Evolutionary conservation across 306 rosid species (phyloP).

Genomic region (Inga leiocalycina): DNA sequence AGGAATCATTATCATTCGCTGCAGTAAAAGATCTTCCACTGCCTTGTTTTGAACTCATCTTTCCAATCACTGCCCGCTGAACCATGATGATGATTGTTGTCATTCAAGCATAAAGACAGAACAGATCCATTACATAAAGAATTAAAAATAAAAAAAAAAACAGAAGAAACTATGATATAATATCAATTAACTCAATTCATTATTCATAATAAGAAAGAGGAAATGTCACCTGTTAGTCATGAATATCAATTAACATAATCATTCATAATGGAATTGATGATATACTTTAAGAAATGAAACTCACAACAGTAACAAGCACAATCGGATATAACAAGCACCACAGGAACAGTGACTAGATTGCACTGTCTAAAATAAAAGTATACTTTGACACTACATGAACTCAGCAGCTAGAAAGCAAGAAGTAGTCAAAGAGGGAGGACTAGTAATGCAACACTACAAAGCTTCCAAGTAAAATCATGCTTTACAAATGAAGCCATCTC

Average conservation of each 20-base stretch:
- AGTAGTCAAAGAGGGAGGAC: neutral
- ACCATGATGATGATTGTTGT: neutral
- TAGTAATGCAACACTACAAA: neutral
- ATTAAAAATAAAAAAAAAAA: neutral
- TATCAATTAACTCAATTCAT: neutral
- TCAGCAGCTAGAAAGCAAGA: neutral
- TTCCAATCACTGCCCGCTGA: neutral
- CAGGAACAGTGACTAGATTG: neutral
- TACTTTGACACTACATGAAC: neutral
- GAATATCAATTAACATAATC: neutral
- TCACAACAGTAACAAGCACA: neutral
- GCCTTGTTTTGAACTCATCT: slow-evolving; percentile 46
- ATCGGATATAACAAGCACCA: neutral
- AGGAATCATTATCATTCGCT: neutral
- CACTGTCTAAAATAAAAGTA: neutral
- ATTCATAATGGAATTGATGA: neutral
- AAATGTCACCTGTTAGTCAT: neutral
- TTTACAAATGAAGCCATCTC: neutral
- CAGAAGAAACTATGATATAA: neutral
- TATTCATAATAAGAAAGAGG: neutral
- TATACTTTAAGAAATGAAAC: neutral
- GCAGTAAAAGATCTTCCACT: slow-evolving; percentile 37
- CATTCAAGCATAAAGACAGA: neutral
- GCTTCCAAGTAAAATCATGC: neutral
- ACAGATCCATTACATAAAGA: neutral